A percentile compares a stretch with the other conserved stretches of the same genome.
Conservation (phyloP, 768 basidiomycete genomes). For the Pleurotus sapidus region DNA sequence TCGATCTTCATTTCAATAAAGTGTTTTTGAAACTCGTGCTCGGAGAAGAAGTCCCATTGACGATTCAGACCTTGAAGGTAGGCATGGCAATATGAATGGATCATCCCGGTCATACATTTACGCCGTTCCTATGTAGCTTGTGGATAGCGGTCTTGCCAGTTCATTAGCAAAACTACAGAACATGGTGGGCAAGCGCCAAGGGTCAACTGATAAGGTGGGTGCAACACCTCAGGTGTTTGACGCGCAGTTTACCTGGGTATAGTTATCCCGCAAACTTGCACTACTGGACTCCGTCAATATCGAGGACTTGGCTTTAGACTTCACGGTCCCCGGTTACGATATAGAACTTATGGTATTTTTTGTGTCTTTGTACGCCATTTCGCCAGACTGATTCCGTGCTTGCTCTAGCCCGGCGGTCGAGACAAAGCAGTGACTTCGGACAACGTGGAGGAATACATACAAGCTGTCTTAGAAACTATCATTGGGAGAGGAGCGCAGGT, state of each 20-base stretch:
- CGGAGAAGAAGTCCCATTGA: constrained; percentile 81
- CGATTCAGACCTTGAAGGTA: constrained; percentile 81
- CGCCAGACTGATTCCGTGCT: neutral
- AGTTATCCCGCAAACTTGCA: constrained; percentile 57
- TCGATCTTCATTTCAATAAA: constrained; percentile 93
- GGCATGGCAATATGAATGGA: constrained; percentile 11
- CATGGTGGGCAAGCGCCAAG: constrained; percentile 47
- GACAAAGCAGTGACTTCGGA: constrained; percentile 79
- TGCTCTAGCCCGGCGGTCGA: constrained; percentile 69
- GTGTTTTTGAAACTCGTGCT: constrained; percentile 91
- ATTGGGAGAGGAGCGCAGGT: constrained; percentile 74
- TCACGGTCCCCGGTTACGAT: constrained; percentile 94
- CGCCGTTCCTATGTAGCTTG: constrained; percentile 45
- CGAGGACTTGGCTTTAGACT: constrained; percentile 91
- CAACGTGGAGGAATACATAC: constrained; percentile 88
- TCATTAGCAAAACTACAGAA: constrained; percentile 79
- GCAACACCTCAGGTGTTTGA: neutral
- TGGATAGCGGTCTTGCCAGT: constrained; percentile 82
- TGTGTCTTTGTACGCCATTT: constrained; percentile 18
- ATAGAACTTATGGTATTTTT: constrained; percentile 75
- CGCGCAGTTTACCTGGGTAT: neutral
- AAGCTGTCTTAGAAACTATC: constrained; percentile 84
- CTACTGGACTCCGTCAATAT: constrained; percentile 63
- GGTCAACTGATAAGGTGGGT: constrained; percentile 54
- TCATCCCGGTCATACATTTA: neutral